Conservation (phyloP, 164 flowering plant genomes). For the Sextonia rubra region DNA sequence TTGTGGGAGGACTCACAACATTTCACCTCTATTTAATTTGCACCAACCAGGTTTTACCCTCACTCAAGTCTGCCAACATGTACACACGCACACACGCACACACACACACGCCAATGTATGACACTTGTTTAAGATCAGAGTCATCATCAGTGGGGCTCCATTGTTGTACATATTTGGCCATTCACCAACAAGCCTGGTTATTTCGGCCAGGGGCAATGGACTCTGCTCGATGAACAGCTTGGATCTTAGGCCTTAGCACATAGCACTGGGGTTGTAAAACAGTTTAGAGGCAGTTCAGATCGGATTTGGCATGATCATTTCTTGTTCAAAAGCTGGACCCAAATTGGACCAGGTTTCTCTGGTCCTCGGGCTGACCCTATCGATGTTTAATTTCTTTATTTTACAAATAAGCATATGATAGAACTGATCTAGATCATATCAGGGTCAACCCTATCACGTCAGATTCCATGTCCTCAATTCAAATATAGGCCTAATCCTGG, state of each 20-base stretch:
- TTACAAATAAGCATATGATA: neutral
- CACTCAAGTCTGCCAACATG: too few relatives aligned
- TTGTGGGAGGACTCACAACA: constrained; percentile 72
- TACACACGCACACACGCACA: too few relatives aligned
- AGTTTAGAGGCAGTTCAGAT: neutral
- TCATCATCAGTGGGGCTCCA: neutral
- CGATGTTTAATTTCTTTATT: neutral
- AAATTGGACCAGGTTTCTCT: neutral
- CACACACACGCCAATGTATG: too few relatives aligned
- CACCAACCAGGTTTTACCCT: constrained; percentile 65
- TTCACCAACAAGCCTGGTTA: neutral
- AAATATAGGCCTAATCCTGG: neutral
- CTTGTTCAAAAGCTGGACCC: neutral
- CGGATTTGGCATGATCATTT: neutral
- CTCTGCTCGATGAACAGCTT: neutral
- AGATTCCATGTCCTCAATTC: neutral
- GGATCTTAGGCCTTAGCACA: neutral
- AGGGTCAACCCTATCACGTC: neutral
- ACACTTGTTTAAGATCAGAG: too few relatives aligned
- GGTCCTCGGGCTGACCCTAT: neutral
- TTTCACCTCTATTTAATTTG: constrained; percentile 61
- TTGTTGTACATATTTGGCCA: neutral
- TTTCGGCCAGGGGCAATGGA: neutral
- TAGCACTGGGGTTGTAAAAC: neutral
- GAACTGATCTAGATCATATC: neutral